phyloP scores from a whole-genome alignment of 2,329 filamentous ascomycete genomes.

The Fusarium paranaense region DNA sequence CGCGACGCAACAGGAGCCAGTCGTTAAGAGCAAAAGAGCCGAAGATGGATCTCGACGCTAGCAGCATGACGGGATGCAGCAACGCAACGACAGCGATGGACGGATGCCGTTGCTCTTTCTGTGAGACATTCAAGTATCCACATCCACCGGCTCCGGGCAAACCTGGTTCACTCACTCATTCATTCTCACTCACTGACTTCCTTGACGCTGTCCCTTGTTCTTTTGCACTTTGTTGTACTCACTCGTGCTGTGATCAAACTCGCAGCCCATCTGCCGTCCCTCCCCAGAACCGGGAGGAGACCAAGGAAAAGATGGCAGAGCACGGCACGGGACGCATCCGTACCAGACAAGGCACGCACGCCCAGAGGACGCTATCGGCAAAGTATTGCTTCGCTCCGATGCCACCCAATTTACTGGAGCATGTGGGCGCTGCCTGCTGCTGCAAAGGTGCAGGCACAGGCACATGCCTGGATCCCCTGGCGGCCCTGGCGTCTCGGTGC shows the following conservation, averaged over 20 bases:
- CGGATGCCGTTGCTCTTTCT: slow-evolving; percentile 2
- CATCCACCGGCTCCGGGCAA: slow-evolving; percentile 17
- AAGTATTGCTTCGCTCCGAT: slow-evolving; percentile 11
- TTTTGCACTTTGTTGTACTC: neutral
- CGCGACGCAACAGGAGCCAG: neutral
- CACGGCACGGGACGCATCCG: slow-evolving; percentile 5
- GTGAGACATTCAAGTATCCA: slow-evolving; percentile 31
- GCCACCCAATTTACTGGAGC: slow-evolving; percentile 29
- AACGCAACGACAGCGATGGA: neutral
- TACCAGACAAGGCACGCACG: neutral
- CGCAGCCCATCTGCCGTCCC: slow-evolving; percentile 12
- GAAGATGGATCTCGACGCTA: slow-evolving; percentile 14
- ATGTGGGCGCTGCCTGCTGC: neutral
- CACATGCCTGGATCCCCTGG: slow-evolving; percentile 10
- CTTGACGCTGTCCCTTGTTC: neutral
- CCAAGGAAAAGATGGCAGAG: neutral
- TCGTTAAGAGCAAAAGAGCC: neutral
- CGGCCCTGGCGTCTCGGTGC: slow-evolving; percentile 19
- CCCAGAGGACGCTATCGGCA: slow-evolving; percentile 5
- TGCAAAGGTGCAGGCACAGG: slow-evolving; percentile 7
- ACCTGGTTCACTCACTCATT: slow-evolving; percentile 18
- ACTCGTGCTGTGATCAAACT: neutral
- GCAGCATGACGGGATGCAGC: slow-evolving; percentile 12
- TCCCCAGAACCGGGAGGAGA: slow-evolving; percentile 20
- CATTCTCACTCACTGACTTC: slow-evolving; percentile 6